phyloP scores from a whole-genome alignment of 2,329 filamentous ascomycete genomes.

The Diaporthe sp. region DNA sequence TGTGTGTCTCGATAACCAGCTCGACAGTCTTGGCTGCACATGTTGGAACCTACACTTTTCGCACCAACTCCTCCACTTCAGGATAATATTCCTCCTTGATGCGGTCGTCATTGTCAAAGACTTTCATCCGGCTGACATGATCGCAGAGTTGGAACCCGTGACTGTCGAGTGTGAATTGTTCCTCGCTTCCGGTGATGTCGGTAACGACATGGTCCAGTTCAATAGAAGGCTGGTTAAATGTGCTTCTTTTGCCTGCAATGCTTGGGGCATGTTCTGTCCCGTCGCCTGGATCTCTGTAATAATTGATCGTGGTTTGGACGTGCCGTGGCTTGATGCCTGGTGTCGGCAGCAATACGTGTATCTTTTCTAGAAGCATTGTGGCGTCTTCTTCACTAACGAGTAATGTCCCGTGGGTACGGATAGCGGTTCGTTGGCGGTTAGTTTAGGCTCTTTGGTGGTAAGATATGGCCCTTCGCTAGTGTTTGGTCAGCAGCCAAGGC shows the following conservation, averaged over 20 bases:
- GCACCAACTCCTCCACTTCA: neutral
- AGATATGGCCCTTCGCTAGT: neutral
- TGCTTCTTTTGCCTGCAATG: constrained; percentile 34
- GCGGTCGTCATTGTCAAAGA: neutral
- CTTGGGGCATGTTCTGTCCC: constrained; percentile 43
- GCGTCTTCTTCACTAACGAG: neutral
- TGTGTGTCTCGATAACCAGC: neutral
- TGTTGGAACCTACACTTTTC: neutral
- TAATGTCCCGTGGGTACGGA: neutral
- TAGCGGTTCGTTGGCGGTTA: too few relatives aligned
- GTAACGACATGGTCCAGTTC: neutral
- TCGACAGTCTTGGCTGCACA: neutral
- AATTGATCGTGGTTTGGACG: constrained; percentile 45
- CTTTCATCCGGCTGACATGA: neutral
- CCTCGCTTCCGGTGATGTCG: constrained; percentile 12
- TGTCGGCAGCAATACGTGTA: neutral
- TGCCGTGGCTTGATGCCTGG: neutral
- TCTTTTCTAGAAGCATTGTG: constrained; percentile 1
- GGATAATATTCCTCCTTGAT: constrained; percentile 14
- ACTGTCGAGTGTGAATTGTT: neutral
- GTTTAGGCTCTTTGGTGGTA: neutral
- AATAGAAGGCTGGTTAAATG: constrained; percentile 2
- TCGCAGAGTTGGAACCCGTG: constrained; percentile 15
- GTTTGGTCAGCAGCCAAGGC: neutral
- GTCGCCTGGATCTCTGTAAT: constrained; percentile 45